These are phyloP conservation scores for Serpula lacrymans DNA, from an alignment of 768 basidiomycete species.

Conservation along the genomic window DNA sequence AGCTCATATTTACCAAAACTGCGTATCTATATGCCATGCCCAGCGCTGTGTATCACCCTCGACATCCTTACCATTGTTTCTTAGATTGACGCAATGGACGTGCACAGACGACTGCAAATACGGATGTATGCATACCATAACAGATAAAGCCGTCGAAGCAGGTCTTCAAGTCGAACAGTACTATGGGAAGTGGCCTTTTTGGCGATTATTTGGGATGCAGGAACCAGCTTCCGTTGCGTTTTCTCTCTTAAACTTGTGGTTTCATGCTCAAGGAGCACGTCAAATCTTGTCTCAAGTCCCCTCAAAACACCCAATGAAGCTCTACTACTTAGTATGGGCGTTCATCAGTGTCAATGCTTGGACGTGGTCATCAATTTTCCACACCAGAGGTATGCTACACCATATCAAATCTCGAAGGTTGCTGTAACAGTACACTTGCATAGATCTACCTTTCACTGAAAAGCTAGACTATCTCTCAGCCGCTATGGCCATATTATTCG, in stretches of 20 bases:
- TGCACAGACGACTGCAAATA: slow-evolving; percentile 90
- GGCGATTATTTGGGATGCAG: slow-evolving; percentile 83
- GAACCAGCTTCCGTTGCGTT: slow-evolving; percentile 92
- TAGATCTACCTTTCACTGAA: slow-evolving; percentile 82
- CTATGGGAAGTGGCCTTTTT: slow-evolving; percentile 98
- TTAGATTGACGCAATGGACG: slow-evolving; percentile 79
- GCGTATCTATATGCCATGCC: slow-evolving; percentile 32
- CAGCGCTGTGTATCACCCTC: slow-evolving; percentile 28
- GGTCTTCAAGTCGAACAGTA: slow-evolving; percentile 66
- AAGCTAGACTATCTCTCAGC: slow-evolving; percentile 96
- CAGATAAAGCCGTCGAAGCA: slow-evolving; percentile 45
- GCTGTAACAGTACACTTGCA: slow-evolving; percentile 1
- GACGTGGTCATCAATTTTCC: slow-evolving; percentile 90
- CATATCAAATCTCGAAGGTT: slow-evolving; percentile 1
- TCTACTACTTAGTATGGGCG: slow-evolving; percentile 65
- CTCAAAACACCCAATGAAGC: slow-evolving; percentile 61
- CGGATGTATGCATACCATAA: slow-evolving; percentile 78
- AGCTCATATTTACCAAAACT: slow-evolving; percentile 32
- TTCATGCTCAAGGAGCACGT: slow-evolving; percentile 60
- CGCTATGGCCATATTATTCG: slow-evolving; percentile 76
- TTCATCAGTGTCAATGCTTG: slow-evolving; percentile 82
- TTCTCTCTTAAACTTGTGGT: slow-evolving; percentile 80
- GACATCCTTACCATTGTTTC: slow-evolving; percentile 45
- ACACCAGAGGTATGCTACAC: slow-evolving; percentile 72
- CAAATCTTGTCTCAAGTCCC: slow-evolving; percentile 48